Conservation (phyloP, 108 stramenopile species). For the Skeletonema grethae region DNA sequence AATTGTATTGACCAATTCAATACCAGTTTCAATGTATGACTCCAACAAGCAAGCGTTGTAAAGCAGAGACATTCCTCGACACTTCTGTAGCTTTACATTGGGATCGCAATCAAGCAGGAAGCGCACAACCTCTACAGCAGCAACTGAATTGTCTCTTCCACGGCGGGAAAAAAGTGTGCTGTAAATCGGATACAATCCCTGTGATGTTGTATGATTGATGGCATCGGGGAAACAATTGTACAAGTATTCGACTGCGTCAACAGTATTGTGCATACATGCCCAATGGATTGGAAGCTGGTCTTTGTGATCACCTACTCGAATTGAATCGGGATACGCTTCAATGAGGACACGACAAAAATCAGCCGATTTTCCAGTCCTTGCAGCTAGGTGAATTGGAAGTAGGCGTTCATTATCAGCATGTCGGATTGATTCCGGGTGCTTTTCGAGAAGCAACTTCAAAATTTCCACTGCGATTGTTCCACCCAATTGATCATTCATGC, state of each 20-base stretch:
- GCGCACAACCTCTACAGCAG: no score
- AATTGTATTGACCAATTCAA: no score
- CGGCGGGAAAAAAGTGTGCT: no score
- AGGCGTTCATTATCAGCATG: background rate
- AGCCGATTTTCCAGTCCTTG: background rate
- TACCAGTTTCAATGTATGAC: no score
- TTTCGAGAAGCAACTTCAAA: constrained; percentile 6
- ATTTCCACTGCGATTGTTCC: constrained; percentile 1
- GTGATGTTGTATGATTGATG: background rate
- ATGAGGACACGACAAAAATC: background rate
- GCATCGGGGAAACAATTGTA: background rate
- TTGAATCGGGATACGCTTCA: constrained; percentile 1
- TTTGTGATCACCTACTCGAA: background rate
- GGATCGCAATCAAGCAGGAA: no score
- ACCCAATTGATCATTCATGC: background rate
- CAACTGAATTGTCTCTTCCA: no score
- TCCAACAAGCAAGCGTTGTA: background rate
- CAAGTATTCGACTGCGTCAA: background rate
- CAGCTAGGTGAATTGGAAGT: constrained; percentile 4
- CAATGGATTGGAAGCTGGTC: constrained; percentile 1
- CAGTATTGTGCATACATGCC: no score
- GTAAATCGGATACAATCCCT: background rate
- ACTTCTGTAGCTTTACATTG: no score
- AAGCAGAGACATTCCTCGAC: no score
- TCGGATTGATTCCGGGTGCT: background rate